These are phyloP conservation scores for Plasmodium knowlesi DNA, from an alignment of 169 alveolate species.

Conservation along the genomic window DNA sequence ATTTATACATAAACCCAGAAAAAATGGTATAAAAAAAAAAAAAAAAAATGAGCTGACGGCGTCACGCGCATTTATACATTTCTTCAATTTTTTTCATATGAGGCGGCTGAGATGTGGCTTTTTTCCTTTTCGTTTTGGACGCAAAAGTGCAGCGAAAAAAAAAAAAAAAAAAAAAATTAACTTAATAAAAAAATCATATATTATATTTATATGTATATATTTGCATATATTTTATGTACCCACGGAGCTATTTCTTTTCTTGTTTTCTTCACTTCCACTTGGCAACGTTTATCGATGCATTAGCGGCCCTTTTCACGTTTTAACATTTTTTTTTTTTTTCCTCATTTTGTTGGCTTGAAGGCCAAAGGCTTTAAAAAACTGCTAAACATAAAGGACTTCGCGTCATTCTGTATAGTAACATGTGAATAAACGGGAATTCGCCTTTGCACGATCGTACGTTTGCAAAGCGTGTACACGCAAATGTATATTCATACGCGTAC, in stretches of 20 bases:
- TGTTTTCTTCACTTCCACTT: background rate
- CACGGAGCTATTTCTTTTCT: background rate
- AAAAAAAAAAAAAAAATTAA: background rate
- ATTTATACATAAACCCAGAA: background rate
- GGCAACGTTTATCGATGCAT: background rate
- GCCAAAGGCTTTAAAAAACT: background rate
- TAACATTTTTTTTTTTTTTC: background rate
- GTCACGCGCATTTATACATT: background rate
- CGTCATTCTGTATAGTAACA: background rate
- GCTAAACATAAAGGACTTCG: background rate
- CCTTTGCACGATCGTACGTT: background rate
- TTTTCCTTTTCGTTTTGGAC: background rate
- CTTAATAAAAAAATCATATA: background rate
- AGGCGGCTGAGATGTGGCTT: background rate
- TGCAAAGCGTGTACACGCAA: background rate
- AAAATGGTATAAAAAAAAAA: background rate
- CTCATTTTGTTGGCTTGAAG: background rate
- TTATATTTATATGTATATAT: background rate
- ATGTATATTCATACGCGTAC: background rate
- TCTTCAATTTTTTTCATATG: background rate
- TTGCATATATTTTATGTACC: background rate
- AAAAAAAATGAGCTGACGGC: background rate
- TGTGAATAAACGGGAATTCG: background rate
- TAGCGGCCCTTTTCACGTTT: background rate
- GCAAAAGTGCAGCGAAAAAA: background rate